phyloP scores from a whole-genome alignment of 768 basidiomycete species.

The Lyophyllum decastes region DNA sequence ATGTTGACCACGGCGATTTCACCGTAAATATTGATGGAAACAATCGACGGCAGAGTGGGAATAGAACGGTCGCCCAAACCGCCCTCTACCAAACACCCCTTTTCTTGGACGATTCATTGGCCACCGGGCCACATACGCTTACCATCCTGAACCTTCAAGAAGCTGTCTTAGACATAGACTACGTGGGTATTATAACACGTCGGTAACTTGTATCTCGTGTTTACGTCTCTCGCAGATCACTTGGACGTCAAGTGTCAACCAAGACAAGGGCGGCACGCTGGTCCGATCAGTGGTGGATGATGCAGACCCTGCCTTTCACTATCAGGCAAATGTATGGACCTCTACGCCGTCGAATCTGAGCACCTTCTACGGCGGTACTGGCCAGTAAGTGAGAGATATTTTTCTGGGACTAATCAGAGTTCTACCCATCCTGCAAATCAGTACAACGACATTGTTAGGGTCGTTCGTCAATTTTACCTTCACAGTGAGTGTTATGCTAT shows the following conservation, averaged over 20 bases:
- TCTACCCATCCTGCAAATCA: neutral
- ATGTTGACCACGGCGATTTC: conserved; percentile 6
- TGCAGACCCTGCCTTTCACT: conserved; percentile 3
- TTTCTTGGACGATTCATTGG: neutral
- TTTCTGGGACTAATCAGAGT: neutral
- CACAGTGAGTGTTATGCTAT: neutral
- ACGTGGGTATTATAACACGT: neutral
- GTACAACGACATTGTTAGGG: neutral
- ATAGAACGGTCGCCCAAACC: neutral
- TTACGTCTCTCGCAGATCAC: neutral
- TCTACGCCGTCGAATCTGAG: neutral
- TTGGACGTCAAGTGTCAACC: conserved; percentile 6
- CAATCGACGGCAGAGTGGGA: neutral
- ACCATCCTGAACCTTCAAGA: neutral
- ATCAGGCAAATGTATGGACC: neutral
- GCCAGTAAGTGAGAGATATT: conserved; percentile 1
- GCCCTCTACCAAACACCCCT: neutral
- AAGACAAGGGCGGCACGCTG: conserved; percentile 2
- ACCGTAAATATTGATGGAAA: conserved; percentile 7
- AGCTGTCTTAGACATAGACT: conserved; percentile 2
- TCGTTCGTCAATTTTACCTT: neutral
- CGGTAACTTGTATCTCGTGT: neutral
- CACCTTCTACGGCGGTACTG: neutral
- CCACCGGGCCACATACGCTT: conserved; percentile 3
- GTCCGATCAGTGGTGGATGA: conserved; percentile 1